A percentile compares a stretch with the other conserved stretches of the same genome.
These are phyloP conservation scores for Magnaporthiopsis incrustans DNA, from an alignment of 2,329 filamentous ascomycete genomes.

Conservation along the genomic window DNA sequence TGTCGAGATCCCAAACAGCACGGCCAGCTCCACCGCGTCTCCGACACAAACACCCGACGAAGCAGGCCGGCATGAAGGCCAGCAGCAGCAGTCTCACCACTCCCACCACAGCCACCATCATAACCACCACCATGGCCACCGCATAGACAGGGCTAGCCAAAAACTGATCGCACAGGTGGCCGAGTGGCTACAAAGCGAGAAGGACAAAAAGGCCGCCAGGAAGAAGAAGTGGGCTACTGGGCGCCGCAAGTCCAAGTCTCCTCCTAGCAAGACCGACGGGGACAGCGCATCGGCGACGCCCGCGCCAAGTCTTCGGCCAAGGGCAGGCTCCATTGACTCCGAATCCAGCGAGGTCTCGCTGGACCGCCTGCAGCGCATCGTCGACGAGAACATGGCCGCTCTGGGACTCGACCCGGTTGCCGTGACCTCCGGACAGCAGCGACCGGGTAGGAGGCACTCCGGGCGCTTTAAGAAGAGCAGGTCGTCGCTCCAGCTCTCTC, in stretches of 20 bases:
- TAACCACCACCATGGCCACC: constrained; percentile 29
- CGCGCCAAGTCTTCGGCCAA: constrained; percentile 12
- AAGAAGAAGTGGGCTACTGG: constrained; percentile 34
- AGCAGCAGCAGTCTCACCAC: constrained; percentile 18
- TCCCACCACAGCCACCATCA: constrained; percentile 25
- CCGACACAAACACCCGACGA: constrained; percentile 21
- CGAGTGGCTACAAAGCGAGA: constrained; percentile 79
- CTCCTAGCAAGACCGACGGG: constrained; percentile 18
- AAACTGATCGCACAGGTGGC: constrained; percentile 65
- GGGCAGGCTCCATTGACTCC: constrained; percentile 52
- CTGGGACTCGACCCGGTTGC: constrained; percentile 34
- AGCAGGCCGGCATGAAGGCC: constrained; percentile 3
- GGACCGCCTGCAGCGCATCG: constrained; percentile 72
- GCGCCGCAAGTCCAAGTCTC: constrained; percentile 34
- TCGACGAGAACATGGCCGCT: constrained; percentile 56
- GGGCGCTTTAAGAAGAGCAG: constrained; percentile 32
- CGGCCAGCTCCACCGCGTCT: constrained; percentile 18
- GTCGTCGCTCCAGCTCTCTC: constrained; percentile 30
- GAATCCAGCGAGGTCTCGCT: constrained; percentile 66
- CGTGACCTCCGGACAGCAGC: constrained; percentile 26
- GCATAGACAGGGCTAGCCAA: constrained; percentile 33
- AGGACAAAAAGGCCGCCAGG: constrained; percentile 52
- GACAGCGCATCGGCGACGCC: constrained; percentile 10
- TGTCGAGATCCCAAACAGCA: constrained; percentile 23
- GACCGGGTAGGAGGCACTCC: constrained; percentile 32